Evolutionary conservation across 441 rosid species (phyloP), one percentile per base, ranked within the genome.

Genomic region (Populus trichocarpa): DNA sequence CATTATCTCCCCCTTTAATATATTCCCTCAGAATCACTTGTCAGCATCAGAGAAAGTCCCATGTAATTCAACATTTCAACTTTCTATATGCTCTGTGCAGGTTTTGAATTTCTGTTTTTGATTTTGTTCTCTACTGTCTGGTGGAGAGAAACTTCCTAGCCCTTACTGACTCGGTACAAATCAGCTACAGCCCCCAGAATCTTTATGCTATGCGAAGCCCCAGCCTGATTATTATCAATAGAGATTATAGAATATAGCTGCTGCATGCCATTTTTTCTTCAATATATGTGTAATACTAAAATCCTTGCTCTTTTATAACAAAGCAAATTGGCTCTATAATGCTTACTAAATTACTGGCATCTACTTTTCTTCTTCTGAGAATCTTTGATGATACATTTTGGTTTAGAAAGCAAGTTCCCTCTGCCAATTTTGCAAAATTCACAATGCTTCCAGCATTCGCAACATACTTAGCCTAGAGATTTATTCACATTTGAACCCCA

Each of bases 21-120:
- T 79, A 84, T 87, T 87, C 86, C 77, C 67, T 75, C 30, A 50
- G 82, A 77, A 80, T 85, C 84, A 79, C 26, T 80, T 68, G 86
- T 85, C 86, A 46, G 74, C 20, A 20, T 84, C 88, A 65, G 7
- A 71, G 75, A 81, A 84, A 79, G 82, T 81, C 71, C 80, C 84
- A 71, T 67, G 81, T n/a, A 82, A 79, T 67, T 84, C 81, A 70
- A 22, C 75, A 79, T 59, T 75, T 81, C 74, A 38, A 69, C 77
- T 79, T 78, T 83, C 72, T 74, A 3, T 28, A 38, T 3, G 59
- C 66, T 26, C 46, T 75, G 23, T 6, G 28, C 46, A 70, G 67
- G 1, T 69, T 71, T 69, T 73, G 28, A 69, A 13, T 65, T 77
- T 82, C 26, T 64, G 46, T 30, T 79, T 8, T 67, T 5, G 4